Conservation (phyloP, 2,329 filamentous ascomycete species). For the Neonectria faginata region DNA sequence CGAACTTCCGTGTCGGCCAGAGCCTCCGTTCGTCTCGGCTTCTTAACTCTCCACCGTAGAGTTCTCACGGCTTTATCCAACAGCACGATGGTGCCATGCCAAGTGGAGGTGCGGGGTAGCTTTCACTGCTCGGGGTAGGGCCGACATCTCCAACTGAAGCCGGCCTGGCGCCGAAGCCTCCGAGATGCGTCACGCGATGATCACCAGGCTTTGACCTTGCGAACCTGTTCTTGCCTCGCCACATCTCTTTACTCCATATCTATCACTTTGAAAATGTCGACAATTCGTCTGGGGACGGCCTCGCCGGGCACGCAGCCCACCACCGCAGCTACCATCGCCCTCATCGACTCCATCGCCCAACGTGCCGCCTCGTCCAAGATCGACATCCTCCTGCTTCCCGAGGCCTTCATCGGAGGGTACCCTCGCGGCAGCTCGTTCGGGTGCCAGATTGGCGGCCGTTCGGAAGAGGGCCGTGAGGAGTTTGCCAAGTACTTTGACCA, state of each 20-base stretch:
- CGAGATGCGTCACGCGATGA: constrained; percentile 1
- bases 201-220: neutral
- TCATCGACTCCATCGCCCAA: constrained; percentile 72
- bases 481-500: constrained; percentile 83
- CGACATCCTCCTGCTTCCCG: constrained; percentile 86
- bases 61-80: neutral
- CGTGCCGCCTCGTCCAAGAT: constrained; percentile 67
- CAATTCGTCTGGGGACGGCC: constrained; percentile 66
- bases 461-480: constrained; percentile 79
- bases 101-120: constrained; percentile 19
- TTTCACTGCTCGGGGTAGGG: constrained; percentile 15
- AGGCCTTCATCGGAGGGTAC: constrained; percentile 93
- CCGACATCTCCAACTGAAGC: constrained; percentile 7
- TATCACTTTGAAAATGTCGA: constrained; percentile 29
- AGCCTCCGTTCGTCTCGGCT: neutral
- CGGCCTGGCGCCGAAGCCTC: constrained; percentile 12
- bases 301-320: constrained; percentile 65
- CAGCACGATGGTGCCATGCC: neutral
- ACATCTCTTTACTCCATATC: neutral
- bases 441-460: constrained; percentile 76
- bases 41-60: neutral
- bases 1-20: neutral
- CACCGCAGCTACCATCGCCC: constrained; percentile 70
- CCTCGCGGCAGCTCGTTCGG: constrained; percentile 86
- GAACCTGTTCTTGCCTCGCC: neutral